A percentile compares a stretch with the other conserved stretches of the same genome.
Evolutionary conservation across 352 stramenopile genomes (phyloP).

Genomic region (Peronosclerospora sorghi): DNA sequence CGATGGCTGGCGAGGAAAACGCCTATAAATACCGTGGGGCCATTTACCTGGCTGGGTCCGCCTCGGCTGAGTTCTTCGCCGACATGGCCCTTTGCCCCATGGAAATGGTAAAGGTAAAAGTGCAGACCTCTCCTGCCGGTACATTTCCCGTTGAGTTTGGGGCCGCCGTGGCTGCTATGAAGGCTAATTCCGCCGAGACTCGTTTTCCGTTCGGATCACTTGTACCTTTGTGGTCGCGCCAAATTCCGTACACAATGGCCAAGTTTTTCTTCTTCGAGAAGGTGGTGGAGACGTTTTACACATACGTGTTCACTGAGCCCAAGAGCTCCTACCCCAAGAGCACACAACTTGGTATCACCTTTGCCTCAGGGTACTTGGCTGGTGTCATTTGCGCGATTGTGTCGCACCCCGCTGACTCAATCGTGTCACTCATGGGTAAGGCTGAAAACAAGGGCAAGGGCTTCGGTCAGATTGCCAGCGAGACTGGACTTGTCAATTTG

Average conservation of each 20-base stretch:
- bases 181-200: conserved; percentile 75
- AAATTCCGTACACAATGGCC: conserved; percentile 99
- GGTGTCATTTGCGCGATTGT: conserved; percentile 98
- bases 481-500: conserved; percentile 67
- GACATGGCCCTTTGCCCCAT: conserved; percentile 90
- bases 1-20: conserved; percentile 85
- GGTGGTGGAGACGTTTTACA: conserved; percentile 83
- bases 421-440: conserved; percentile 96
- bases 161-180: conserved; percentile 81
- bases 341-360: conserved; percentile 93
- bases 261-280: conserved; percentile 99
- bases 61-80: conserved; percentile 90
- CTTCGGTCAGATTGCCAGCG: conserved; percentile 82
- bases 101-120: conserved; percentile 93
- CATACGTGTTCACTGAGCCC: conserved; percentile 84
- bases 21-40: conserved; percentile 87
- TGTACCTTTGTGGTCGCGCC: conserved; percentile 83
- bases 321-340: conserved; percentile 87
- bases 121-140: conserved; percentile 83
- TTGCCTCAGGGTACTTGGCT: conserved; percentile 97
- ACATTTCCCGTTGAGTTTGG: conserved; percentile 86
- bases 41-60: conserved; percentile 88
- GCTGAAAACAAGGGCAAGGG: conserved; percentile 85
- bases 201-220: conserved; percentile 89
- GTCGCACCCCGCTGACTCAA: conserved; percentile 97